Conservation (phyloP, 305 asterid genomes). For the Solanum hybrid region DNA sequence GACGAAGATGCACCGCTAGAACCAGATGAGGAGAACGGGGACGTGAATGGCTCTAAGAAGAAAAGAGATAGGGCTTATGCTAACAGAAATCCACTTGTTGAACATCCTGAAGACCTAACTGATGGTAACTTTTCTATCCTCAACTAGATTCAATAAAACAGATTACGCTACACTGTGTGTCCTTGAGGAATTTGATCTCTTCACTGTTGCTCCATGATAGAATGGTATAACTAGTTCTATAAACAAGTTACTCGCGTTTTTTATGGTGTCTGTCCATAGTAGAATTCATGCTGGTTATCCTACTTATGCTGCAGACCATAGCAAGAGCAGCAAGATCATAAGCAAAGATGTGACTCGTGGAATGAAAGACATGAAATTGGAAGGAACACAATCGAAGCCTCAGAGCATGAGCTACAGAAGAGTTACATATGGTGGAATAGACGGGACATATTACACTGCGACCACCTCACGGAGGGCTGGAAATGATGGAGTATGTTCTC, state of each 20-base stretch:
- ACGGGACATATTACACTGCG: conserved; percentile 65
- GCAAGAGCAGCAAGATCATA: conserved; percentile 11
- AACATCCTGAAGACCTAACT: conserved; percentile 70
- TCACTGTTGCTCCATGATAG: background rate
- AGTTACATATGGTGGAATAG: conserved; percentile 72
- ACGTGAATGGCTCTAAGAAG: background rate
- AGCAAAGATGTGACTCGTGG: conserved; percentile 13
- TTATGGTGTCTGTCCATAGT: background rate
- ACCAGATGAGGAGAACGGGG: conserved; percentile 11
- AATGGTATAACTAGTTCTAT: background rate
- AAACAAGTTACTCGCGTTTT: background rate
- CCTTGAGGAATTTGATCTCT: background rate
- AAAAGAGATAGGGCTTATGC: conserved; percentile 4
- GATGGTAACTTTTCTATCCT: conserved; percentile 25
- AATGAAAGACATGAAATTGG: conserved; percentile 12
- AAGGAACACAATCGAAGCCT: conserved; percentile 14
- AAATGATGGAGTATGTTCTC: conserved; percentile 46
- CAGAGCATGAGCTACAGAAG: conserved; percentile 45
- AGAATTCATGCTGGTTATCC: background rate
- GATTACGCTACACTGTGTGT: background rate
- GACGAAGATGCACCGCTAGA: conserved; percentile 17
- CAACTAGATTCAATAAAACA: background rate
- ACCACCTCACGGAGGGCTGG: conserved; percentile 48
- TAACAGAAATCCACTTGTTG: conserved; percentile 48
- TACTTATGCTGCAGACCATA: conserved; percentile 22